Evolutionary conservation across 495 filamentous ascomycete species (phyloP).

Genomic region (Neurospora cerealis): DNA sequence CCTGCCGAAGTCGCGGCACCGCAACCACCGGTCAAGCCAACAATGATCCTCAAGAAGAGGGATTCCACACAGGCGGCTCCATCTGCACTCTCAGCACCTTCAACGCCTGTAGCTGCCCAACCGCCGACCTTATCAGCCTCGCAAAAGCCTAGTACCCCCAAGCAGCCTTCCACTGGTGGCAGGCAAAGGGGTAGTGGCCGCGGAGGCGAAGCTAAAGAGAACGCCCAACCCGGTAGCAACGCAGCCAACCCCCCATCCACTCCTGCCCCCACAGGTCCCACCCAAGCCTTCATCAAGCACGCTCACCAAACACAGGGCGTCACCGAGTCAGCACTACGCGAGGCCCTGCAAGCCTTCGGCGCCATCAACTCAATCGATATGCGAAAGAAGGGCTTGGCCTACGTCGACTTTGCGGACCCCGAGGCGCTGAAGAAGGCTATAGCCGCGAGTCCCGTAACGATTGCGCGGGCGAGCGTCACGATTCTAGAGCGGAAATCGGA

Average conservation of each 20-base stretch:
- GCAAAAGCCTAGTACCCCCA: slow-evolving; percentile 15
- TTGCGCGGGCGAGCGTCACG: slow-evolving; percentile 77
- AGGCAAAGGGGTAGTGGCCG: slow-evolving; percentile 12
- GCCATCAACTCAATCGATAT: slow-evolving; percentile 70
- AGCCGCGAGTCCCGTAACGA: slow-evolving; percentile 63
- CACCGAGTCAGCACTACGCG: slow-evolving; percentile 64
- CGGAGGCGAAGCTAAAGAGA: slow-evolving; percentile 2
- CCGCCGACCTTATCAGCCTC: slow-evolving; percentile 11
- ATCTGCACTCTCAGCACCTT: slow-evolving; percentile 18
- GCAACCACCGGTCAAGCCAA: slow-evolving; percentile 14
- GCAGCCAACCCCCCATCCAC: slow-evolving; percentile 13
- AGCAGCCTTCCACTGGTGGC: slow-evolving; percentile 17
- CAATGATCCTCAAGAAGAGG: slow-evolving; percentile 34
- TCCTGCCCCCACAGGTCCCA: slow-evolving; percentile 43
- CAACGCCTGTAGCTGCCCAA: slow-evolving; percentile 5
- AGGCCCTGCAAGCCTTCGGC: slow-evolving; percentile 62
- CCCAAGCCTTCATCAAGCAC: slow-evolving; percentile 86
- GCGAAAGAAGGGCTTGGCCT: slow-evolving; percentile 85
- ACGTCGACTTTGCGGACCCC: slow-evolving; percentile 70
- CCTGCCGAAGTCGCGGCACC: slow-evolving; percentile 4
- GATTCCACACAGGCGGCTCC: slow-evolving; percentile 15
- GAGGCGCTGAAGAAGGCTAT: slow-evolving; percentile 67
- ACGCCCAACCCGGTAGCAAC: slow-evolving; percentile 11
- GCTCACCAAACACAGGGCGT: slow-evolving; percentile 87
- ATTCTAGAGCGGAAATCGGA: slow-evolving; percentile 71